Base-by-base conservation (phyloP, 2,329 filamentous ascomycete genomes). In the Xylaria digitata region DNA sequence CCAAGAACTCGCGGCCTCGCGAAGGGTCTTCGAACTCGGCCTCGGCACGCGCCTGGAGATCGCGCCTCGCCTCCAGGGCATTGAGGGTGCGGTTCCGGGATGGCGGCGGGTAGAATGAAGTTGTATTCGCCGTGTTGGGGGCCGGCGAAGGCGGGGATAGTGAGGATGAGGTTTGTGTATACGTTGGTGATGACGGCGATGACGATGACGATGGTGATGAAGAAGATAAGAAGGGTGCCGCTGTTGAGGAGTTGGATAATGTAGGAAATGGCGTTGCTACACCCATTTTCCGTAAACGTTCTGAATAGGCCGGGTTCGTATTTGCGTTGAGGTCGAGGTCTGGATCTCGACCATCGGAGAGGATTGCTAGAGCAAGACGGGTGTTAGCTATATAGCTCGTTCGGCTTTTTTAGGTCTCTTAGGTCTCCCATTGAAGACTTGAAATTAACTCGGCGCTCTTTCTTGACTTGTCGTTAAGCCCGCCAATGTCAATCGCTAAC, bases 251-350 rank as follows among this genome's bases (percentile, higher is more conserved):
- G 26, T 83, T 79, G 6, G 85, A 87, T 53, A 81, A 83, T 4
- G 83, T 86, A 34, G 86, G 85, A 69, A 84, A 85, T 4, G 86
- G 85, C 53, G 85, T 81, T 8, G 81, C 85, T 34, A 87, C 78
- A 73, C 86, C 86, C 82, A 88, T 86, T 68, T 85, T 77, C 30
- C 81, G 81, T 5, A 88, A 81, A 17, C 86, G 85, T 55, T 78
- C 77, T 8, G 85, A 82, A 75, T 86, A 87, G 68, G 78, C 82
- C n/a, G 79, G 74, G 50, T 80, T 77, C 19, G 78, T 73, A 59
- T 59, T 62, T n/a, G 75, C 57, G 65, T 68, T 68, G 42, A 75
- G 74, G 70, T 84, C 80, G 42, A 75, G 72, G 71, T 84, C 80
- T n/a, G 83, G 80, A 64, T 83, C 80, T 67, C 72, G 71, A 42